Evolutionary conservation across 805 yeast species (phyloP), one percentile per base, ranked within the genome.

Genomic region (Priceomyces melissophilus): DNA sequence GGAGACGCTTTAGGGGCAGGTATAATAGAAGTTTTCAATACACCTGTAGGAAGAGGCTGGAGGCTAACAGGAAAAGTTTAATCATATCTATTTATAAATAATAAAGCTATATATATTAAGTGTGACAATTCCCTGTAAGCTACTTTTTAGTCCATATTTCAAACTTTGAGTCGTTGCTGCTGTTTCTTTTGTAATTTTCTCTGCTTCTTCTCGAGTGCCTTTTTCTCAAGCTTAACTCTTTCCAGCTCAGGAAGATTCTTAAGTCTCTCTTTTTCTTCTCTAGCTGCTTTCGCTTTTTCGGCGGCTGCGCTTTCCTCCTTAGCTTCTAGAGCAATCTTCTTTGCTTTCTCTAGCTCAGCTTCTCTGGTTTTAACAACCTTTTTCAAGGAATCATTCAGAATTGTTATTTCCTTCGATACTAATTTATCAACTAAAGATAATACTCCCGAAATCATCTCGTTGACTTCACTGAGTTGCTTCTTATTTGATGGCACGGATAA

Each of bases 331-430:
- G 75, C 71, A n/a, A 71, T 63, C 67, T 84, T 88, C 52, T 76
- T 72, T 49, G 90, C 70, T 68, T 87, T 88, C 44, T 73, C 64
- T 37, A 78, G 55, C 67, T 90, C 97, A 30, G 62, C 68, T 49
- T 81, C 84, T 73, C 99, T 88, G 38, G 86, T 78, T 57, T 81
- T 82, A 58, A 73, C 79, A 43, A 88, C 73, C 70, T 87, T 91
- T 62, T 81, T 84, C 45, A 81, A 66, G 42, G 89, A 73, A 60
- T 89, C 97, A 10, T 82, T 75, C 60, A 84, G 82, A 67, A 87
- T 78, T 39, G 76, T 70, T 47, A 55, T 67, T 32, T 69, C 67
- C 44, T 60, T 59, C 37, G 76, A 62, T 35, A 82, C 76, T 47
- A 75, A 73, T 43, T 69, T 65, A 61, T 84, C 91, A 39, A 84